A percentile compares a stretch with the other conserved stretches of the same genome.
Conservation (phyloP, 441 rosid species). For the Codiaeum variegatum region DNA sequence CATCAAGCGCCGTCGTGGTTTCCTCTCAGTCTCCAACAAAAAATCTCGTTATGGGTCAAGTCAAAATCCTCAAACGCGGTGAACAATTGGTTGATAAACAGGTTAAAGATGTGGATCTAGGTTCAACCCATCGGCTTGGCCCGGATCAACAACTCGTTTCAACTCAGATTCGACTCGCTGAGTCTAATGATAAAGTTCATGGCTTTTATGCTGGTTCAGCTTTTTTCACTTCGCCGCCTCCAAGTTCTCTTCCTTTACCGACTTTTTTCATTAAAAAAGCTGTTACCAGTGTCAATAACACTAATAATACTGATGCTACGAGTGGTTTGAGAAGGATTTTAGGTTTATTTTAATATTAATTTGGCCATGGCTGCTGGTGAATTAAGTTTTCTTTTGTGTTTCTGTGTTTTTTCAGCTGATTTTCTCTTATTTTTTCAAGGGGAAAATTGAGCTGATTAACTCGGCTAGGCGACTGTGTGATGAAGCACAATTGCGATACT, state of each 20-base stretch:
- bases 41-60: constrained; percentile 37
- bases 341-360: constrained; percentile 37
- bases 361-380: not conserved
- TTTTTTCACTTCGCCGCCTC: constrained; percentile 73
- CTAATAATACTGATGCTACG: constrained; percentile 45
- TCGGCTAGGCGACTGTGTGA: constrained; percentile 11
- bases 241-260: constrained; percentile 82
- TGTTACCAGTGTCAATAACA: constrained; percentile 12
- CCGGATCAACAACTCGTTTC: constrained; percentile 34
- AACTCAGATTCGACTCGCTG: constrained; percentile 33
- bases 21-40: constrained; percentile 9
- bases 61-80: constrained; percentile 73
- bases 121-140: constrained; percentile 26
- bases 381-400: constrained; percentile 16
- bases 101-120: constrained; percentile 30
- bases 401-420: constrained; percentile 19
- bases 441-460: constrained; percentile 42
- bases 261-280: constrained; percentile 51
- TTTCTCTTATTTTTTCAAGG: constrained; percentile 85
- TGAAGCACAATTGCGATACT: not conserved
- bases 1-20: constrained; percentile 18
- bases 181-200: constrained; percentile 11
- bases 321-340: constrained; percentile 48
- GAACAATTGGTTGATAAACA: constrained; percentile 30
- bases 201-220: constrained; percentile 77